Base-by-base conservation (phyloP, 371 early-diverging fungal species). In the Mucor mucedo region DNA sequence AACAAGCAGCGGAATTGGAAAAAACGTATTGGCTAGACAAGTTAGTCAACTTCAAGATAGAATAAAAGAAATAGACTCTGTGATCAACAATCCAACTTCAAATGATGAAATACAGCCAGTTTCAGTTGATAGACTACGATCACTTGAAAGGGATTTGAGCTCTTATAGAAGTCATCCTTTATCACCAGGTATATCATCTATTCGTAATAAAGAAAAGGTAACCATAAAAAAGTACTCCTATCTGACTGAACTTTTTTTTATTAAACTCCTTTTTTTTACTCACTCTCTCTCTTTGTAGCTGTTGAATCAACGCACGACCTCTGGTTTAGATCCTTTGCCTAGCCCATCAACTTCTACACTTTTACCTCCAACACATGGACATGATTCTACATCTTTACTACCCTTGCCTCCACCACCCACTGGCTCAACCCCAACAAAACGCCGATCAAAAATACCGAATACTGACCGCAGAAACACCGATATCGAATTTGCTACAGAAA, bases 401-500 rank as follows among this genome's bases (percentile, higher is more conserved):
- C 76, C 78, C n/a, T 54, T 78, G 44, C 78, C 80, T 29, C 78
- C 77, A 11, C 77, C 78, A 29, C 75, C 73, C 21, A 70, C 79
- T 14, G 79, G 82, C 13, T 75, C 82, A 32, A 81, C 82, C 1
- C 83, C 83, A 8, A 79, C 80, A 9, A 79, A 79, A 63, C 78
- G 83, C 58, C 77, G 80, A 45, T 79, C 83, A 29, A 79, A 78
- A 57, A 71, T 83, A 29, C 80, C 83, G 58, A 82, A 77, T 55
- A 66, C 73, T 41, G 79, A 81, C 58, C 69, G 82, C 44, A 69
- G 76, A 55, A 79, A 83, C 54, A 79, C 75, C 28, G 84, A 86
- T 71, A 79, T 86, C 52, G 80, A 83, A 58, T 78, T 84, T 62
- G 84, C 84, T 39, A 77, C 84, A 3, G 80, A 79, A 52, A 81